Evolutionary conservation across 1,284 basidiomycete species (phyloP), one percentile per base, ranked within the genome.

Genomic region (Grifola frondosa): DNA sequence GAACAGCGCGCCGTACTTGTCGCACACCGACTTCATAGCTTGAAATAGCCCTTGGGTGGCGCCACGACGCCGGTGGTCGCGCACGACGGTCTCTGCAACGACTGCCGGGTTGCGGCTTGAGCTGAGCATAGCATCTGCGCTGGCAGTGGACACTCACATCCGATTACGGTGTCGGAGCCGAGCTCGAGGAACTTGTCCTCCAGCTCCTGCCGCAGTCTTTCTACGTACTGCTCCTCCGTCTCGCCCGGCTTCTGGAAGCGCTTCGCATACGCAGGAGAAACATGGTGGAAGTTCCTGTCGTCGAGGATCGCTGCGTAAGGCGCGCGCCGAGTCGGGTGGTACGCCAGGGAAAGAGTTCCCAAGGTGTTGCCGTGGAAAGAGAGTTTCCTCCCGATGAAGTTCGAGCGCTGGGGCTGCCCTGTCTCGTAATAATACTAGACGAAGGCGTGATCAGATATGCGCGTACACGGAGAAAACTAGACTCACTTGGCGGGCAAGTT

Each of bases 281-380:
- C 88, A 50, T 89, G 85, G 60, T 89, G 81, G 62, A 86, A 91
- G 54, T 80, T 74, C 1, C 76, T 63, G 12, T 70, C 61, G 57
- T 88, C 76, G 17, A 91, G 65, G 37, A 89, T 75, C 20, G 67
- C 74, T 30, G 71, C 75, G 57, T 88, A 90, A 1, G 85, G 83
- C 9, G 70, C 75, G 24, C 84, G 77, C 22, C 89, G 80, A 24
- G 66, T 58, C 5, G 82, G 81, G 53, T 90, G 81, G 52, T 79
- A 70, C 1, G 80, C 78, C 11, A 90, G 70, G 11, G 82, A 75
- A 13, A 91, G 66, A 0, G 86, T 85, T 25, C 74, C 75, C 21
- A 92, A 57, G 3, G 88, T 89, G 62, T 92, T 93, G 1, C 91
- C 91, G 60, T 94, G 91, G 66, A 81, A 94, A 3, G 86, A 89